Evolutionary conservation across 352 stramenopile genomes (phyloP), one percentile per base, ranked within the genome.

Genomic region (Pythium apleroticum): DNA sequence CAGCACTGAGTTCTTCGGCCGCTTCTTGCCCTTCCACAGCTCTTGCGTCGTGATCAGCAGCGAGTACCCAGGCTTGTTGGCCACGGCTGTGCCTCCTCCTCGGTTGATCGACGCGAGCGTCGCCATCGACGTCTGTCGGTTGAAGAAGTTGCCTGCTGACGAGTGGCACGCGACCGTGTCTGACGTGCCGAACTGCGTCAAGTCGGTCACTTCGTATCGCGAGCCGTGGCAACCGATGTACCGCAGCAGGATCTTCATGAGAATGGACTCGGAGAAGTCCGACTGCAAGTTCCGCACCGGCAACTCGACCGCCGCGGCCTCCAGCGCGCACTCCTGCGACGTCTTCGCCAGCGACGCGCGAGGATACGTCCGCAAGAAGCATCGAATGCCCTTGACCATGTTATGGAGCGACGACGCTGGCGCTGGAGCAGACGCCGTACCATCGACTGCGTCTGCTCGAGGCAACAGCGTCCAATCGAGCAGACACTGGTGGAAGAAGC

Each of bases 141-240:
- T 82, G 73, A 88, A 93, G 60, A 96, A 96, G 46, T 80, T 91
- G 17, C 88, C 88, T 2, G 78, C 84, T 3, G 71, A 65, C 46
- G 84, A 95, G 68, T 91, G 82, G 25, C 83, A 91, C 30, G 86
- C 83, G n/a, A 96, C 71, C 2, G 88, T 78, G 60, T 96, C 86
- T 0, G 88, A 83, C 28, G 88, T 95, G 12, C 88, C 88, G 65
- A 91, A 95, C 57, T 94, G 84, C 73, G 91, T 81, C 33, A 96
- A 52, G 45, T 96, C 88, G 4, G 88, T 69, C 31, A 96, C 80
- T 25, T 93, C 84, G 57, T 96, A 96, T 9, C 88, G 82, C 25
- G 77, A 80, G 3, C 77, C 77, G 35, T 96, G 88, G 37, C 83
- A 93, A n/a, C 81, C 88, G 61, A 96, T 90, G 57, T 94, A 96